Conservation (phyloP, 1,139 yeast species). For the Nadsonia starkeyi-henricii region DNA sequence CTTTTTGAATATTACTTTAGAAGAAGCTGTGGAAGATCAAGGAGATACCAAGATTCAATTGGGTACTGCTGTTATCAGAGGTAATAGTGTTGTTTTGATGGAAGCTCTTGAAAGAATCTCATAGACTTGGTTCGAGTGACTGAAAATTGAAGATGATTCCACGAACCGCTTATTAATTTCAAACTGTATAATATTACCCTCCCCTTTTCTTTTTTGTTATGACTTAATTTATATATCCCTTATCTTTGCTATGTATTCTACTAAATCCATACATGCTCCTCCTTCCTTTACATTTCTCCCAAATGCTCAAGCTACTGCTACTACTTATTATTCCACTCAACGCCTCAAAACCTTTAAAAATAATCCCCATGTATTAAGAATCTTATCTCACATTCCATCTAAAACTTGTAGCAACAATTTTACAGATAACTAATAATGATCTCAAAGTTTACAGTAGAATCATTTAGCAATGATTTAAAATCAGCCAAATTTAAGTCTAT, state of each 20-base stretch:
- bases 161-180: background rate
- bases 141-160: background rate
- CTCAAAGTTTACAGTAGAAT: background rate
- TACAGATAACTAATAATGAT: background rate
- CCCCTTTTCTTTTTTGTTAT: background rate
- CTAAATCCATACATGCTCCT: no score
- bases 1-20: conserved; percentile 59
- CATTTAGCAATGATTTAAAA: background rate
- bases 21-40: conserved; percentile 56
- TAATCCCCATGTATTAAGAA: no score
- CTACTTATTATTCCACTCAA: no score
- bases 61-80: conserved; percentile 37
- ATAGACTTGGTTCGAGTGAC: background rate
- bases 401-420: background rate
- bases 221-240: conserved; percentile 2
- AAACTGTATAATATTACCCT: conserved; percentile 1
- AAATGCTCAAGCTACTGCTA: no score
- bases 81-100: conserved; percentile 30
- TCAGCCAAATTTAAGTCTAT: conserved; percentile 1
- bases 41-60: conserved; percentile 36
- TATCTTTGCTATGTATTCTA: background rate
- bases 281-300: no score
- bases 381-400: no score
- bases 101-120: conserved; percentile 23
- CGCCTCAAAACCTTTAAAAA: no score